Percentiles rank a stretch among this genome's conserved stretches.
phyloP scores from a whole-genome alignment of 1,284 basidiomycete species.

The Omphalotus olearius region DNA sequence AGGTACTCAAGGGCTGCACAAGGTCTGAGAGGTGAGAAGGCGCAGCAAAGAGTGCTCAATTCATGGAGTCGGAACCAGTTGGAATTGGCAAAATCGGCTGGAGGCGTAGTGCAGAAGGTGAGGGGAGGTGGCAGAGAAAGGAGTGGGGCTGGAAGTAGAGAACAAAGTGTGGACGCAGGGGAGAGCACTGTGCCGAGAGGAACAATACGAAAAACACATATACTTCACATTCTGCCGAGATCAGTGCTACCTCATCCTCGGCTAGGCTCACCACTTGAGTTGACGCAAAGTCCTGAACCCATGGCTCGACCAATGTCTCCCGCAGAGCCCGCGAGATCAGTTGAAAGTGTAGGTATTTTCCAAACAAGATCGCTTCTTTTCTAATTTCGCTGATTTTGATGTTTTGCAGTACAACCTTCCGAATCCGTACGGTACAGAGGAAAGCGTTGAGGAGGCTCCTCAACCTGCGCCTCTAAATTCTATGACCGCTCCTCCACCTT shows the following conservation, averaged over 20 bases:
- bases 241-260: not conserved
- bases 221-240: slow-evolving; percentile 7
- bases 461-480: not conserved
- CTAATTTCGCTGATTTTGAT: too few relatives aligned
- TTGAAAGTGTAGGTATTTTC: too few relatives aligned
- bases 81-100: not conserved
- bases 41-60: not conserved
- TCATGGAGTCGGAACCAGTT: slow-evolving; percentile 7
- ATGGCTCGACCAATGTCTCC: too few relatives aligned
- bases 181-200: not conserved
- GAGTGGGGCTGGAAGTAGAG: too few relatives aligned
- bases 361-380: too few relatives aligned
- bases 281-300: too few relatives aligned
- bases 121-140: not conserved
- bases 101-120: not conserved
- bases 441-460: not conserved
- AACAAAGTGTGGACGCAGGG: too few relatives aligned
- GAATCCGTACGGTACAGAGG: too few relatives aligned
- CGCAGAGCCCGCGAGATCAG: too few relatives aligned
- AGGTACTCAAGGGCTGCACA: too few relatives aligned
- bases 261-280: too few relatives aligned
- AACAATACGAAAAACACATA: not conserved
- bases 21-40: not conserved
- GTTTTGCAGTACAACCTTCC: too few relatives aligned
- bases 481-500: not conserved